Conservation (phyloP, 345 rosid genomes). For the Hibiscus mutabilis region DNA sequence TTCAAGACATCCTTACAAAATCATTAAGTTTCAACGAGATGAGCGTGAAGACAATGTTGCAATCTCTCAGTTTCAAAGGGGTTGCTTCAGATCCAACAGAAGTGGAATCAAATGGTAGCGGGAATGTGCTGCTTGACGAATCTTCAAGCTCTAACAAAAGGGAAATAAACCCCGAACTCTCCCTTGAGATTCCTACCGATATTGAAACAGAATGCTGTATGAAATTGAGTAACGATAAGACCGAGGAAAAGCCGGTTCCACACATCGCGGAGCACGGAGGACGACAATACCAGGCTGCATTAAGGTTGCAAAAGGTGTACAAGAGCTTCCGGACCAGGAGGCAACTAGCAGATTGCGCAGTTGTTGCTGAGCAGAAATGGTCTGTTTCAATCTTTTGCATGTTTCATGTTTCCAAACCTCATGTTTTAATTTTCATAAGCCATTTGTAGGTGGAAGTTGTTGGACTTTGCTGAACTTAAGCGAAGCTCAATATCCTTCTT, state of each 20-base stretch:
- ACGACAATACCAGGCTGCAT: slow-evolving; percentile 52
- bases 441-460: slow-evolving; percentile 68
- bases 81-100: slow-evolving; percentile 26
- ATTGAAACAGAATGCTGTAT: slow-evolving; percentile 18
- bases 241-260: slow-evolving; percentile 4
- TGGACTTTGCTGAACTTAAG: slow-evolving; percentile 89
- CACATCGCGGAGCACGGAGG: slow-evolving; percentile 11
- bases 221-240: slow-evolving; percentile 19
- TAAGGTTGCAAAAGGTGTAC: slow-evolving; percentile 84
- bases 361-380: slow-evolving; percentile 93
- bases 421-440: not conserved
- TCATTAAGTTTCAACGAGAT: slow-evolving; percentile 20
- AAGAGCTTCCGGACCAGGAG: slow-evolving; percentile 90
- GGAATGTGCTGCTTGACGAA: slow-evolving; percentile 17
- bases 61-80: slow-evolving; percentile 39
- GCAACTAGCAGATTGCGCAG: slow-evolving; percentile 90
- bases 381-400: slow-evolving; percentile 17
- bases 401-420: not conserved
- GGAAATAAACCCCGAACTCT: too few species aligned
- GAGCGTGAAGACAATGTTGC: slow-evolving; percentile 22
- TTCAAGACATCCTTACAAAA: slow-evolving; percentile 26
- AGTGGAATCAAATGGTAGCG: slow-evolving; percentile 27
- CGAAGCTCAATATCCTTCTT: slow-evolving; percentile 89
- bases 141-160: slow-evolving; percentile 21
- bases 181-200: too few species aligned